Evolutionary conservation across 2,329 filamentous ascomycete species (phyloP).

Genomic region (Calonectria pseudoturangicola): DNA sequence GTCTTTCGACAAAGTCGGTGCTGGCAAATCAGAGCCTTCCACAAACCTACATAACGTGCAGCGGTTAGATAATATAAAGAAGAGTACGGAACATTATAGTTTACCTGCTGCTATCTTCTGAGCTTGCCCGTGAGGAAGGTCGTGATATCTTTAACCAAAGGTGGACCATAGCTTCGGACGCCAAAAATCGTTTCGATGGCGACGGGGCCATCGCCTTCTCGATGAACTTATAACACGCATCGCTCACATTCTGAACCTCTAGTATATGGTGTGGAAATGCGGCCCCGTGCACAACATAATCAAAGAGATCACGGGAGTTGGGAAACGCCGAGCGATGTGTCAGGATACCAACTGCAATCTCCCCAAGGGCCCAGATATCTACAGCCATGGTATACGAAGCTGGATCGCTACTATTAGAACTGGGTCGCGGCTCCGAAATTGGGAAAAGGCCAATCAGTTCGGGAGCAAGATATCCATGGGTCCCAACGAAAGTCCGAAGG

Average conservation of each 20-base stretch:
- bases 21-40: too few relatives aligned
- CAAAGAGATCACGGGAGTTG: not conserved
- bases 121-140: not conserved
- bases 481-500: not conserved
- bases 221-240: not conserved
- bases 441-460: constrained; percentile 10
- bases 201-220: constrained; percentile 10
- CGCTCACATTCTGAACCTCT: not conserved
- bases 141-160: not conserved
- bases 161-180: not conserved
- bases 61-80: too few relatives aligned
- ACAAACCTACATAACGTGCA: too few relatives aligned
- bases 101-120: not conserved
- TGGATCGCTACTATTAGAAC: not conserved
- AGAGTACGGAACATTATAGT: too few relatives aligned
- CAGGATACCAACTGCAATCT: constrained; percentile 4
- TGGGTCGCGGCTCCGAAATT: not conserved
- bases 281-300: constrained; percentile 2
- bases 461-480: not conserved
- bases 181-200: not conserved
- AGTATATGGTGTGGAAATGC: not conserved
- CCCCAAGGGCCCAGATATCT: constrained; percentile 26
- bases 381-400: not conserved
- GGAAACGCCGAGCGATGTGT: not conserved
- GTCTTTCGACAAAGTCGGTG: too few relatives aligned